Evolutionary conservation across 2,329 filamentous ascomycete species (phyloP).

Genomic region (Thelonectria rubi): DNA sequence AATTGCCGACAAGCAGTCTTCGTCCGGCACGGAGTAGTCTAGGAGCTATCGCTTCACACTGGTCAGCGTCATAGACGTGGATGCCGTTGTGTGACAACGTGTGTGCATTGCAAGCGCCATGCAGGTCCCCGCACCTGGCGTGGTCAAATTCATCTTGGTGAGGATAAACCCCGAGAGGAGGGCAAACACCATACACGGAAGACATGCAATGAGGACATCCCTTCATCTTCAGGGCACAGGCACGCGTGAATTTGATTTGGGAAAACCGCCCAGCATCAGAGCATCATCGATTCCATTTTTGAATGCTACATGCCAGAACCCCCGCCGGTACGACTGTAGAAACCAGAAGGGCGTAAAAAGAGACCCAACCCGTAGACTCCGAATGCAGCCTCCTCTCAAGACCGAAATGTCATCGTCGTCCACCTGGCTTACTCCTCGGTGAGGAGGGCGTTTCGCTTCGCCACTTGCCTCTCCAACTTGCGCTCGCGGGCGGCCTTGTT

Average conservation of each 20-base stretch:
- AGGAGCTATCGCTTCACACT: too few relatives aligned
- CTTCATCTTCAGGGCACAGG: background rate
- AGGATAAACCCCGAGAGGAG: background rate
- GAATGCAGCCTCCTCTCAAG: slow-evolving; percentile 66
- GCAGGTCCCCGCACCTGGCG: background rate
- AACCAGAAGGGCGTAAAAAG: slow-evolving; percentile 57
- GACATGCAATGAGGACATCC: background rate
- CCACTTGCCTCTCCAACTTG: slow-evolving; percentile 88
- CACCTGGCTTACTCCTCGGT: slow-evolving; percentile 68
- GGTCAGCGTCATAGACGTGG: background rate
- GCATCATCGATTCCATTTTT: slow-evolving; percentile 63
- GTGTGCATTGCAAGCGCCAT: background rate
- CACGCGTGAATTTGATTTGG: slow-evolving; percentile 26
- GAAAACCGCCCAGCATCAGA: slow-evolving; percentile 45
- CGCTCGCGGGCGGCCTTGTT: slow-evolving; percentile 99
- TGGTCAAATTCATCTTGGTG: background rate
- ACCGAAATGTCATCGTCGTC: slow-evolving; percentile 55
- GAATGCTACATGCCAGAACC: slow-evolving; percentile 67
- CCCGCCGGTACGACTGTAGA: slow-evolving; percentile 60
- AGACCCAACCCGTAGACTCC: slow-evolving; percentile 68
- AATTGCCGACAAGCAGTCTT: too few relatives aligned
- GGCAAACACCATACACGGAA: background rate
- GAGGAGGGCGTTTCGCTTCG: slow-evolving; percentile 89
- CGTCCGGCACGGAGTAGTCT: too few relatives aligned
- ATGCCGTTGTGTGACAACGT: background rate